Percentiles rank a stretch among this genome's conserved stretches.
phyloP scores from a whole-genome alignment of 371 early-diverging fungal species.

The Amoeboaphelidium occidentale region DNA sequence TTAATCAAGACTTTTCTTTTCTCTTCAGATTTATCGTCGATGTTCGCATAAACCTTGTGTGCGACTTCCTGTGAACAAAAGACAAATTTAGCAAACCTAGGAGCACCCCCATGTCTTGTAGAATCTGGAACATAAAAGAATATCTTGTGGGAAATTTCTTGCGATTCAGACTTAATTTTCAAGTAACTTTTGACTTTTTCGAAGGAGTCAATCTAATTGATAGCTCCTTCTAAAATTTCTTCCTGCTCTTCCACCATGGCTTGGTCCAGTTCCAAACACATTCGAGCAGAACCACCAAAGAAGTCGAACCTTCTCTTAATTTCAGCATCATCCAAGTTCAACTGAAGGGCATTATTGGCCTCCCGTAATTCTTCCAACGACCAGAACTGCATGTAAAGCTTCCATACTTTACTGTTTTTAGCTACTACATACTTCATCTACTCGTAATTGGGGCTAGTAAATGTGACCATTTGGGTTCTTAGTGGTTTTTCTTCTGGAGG shows the following conservation, averaged over 20 bases:
- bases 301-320: not conserved
- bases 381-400: not conserved
- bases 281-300: not conserved
- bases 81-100: not conserved
- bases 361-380: not conserved
- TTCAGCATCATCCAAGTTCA: not conserved
- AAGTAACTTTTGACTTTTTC: not conserved
- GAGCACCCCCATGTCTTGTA: not conserved
- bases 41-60: not conserved
- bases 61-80: not conserved
- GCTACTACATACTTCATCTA: not conserved
- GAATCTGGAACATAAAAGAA: not conserved
- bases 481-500: not conserved
- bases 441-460: not conserved
- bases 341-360: not conserved
- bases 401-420: not conserved
- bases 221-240: not conserved
- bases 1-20: not conserved
- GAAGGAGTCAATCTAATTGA: not conserved
- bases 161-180: not conserved
- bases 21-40: not conserved
- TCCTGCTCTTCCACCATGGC: not conserved
- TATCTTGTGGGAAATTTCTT: not conserved
- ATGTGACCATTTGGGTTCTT: not conserved
- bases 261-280: not conserved